Evolutionary conservation across 441 rosid species (phyloP), one percentile per base, ranked within the genome.

Genomic region (Bocquillonia castaneifolia): DNA sequence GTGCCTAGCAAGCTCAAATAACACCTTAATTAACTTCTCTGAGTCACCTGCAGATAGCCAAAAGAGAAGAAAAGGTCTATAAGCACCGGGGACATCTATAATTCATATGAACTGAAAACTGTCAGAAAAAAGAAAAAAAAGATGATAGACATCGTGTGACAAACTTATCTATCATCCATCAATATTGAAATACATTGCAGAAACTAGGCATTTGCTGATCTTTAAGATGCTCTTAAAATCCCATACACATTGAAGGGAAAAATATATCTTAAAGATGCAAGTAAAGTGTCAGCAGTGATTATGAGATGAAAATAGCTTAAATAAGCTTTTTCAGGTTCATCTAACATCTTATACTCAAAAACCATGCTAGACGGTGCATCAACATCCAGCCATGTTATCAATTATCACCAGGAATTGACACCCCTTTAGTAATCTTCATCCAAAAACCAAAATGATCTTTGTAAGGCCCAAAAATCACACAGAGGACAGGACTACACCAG

Each of bases 1-100:
- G 76, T 93, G 97, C 81, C 89, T 89, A 17, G 97, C 99, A 62
- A 93, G 89, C 70, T 93, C 99, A 79, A 91, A 91, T 53, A 93
- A 81, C 44, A 91, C 97, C 84, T 86, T 93, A 23, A 93, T 78
- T 76, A 89, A 79, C 87, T 91, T 93, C 79, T 93, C 97, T 12
- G 97, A 93, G 73, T 93, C 99, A 77, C 98, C 98, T 93, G 90
- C 73, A 82, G 51, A 10, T 62, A 52, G 45, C 31, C 34, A 52
- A 53, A 18, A 5, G 23, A 31, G 6, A 28, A 7, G 7, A 18
- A 39, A 4, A 60, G n/a, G 53, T 39, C 20, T 28, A 6, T 15
- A 29, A 37, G 31, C 31, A 53, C n/a, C 2, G n/a, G 29, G 26
- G 23, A 26, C 28, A 64, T 36, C 7, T 20, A 61, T n/a, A 10